These are phyloP conservation scores for Solanum neorickii DNA, from an alignment of 257 asterid species.

Conservation along the genomic window DNA sequence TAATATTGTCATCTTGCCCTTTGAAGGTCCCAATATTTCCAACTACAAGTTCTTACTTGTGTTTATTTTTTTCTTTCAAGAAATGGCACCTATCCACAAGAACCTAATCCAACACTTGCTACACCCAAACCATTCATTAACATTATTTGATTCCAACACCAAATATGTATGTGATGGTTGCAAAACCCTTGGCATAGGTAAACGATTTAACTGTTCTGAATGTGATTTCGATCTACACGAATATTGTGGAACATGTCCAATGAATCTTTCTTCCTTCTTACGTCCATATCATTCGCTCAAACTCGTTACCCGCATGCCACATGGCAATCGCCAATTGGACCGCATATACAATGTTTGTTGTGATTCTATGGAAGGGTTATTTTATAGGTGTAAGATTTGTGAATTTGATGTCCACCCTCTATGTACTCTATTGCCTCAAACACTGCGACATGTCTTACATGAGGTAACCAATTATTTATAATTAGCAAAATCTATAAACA, in stretches of 20 bases:
- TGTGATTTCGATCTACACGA: slow-evolving; percentile 42
- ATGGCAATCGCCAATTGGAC: neutral
- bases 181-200: slow-evolving; percentile 25
- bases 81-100: slow-evolving; percentile 19
- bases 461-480: neutral
- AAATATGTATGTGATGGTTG: slow-evolving; percentile 34
- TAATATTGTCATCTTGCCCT: neutral
- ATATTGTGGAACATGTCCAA: slow-evolving; percentile 37
- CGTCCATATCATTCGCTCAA: slow-evolving; percentile 5
- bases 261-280: slow-evolving; percentile 3
- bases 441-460: slow-evolving; percentile 31
- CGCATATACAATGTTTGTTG: slow-evolving; percentile 28
- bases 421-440: slow-evolving; percentile 35
- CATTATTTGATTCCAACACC: neutral
- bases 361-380: slow-evolving; percentile 35
- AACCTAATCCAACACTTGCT: slow-evolving; percentile 22
- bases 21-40: neutral
- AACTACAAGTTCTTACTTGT: neutral
- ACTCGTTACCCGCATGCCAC: slow-evolving; percentile 11
- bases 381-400: slow-evolving; percentile 35
- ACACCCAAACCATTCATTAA: slow-evolving; percentile 25
- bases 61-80: neutral
- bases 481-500: neutral
- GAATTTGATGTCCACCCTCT: slow-evolving; percentile 42
- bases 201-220: slow-evolving; percentile 18